Conservation (phyloP, 805 yeast genomes). For the Trichomonascus vanleenenianus region DNA sequence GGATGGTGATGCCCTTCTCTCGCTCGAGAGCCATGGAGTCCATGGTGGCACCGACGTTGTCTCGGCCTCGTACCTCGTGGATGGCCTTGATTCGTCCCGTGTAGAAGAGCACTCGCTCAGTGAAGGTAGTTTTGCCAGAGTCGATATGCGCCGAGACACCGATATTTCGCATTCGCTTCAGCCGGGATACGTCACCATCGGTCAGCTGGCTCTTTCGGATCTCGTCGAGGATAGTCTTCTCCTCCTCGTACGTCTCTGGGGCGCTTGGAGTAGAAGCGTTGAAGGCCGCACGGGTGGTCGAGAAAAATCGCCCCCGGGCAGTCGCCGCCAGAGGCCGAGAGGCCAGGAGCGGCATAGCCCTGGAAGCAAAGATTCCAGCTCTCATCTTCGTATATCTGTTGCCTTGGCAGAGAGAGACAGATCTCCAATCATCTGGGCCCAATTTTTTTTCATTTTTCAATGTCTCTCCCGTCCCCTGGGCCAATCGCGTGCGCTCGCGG, state of each 20-base stretch:
- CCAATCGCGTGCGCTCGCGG: too few species aligned
- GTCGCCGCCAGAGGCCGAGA: too few species aligned
- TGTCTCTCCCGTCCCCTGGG: too few species aligned
- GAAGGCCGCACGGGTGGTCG: neutral
- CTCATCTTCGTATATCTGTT: too few species aligned
- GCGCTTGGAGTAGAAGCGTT: neutral
- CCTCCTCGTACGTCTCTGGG: conserved; percentile 23
- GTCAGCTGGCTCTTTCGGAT: conserved; percentile 21
- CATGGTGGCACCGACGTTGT: conserved; percentile 98
- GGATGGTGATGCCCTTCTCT: conserved; percentile 97
- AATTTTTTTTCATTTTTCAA: too few species aligned
- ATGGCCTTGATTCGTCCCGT: conserved; percentile 96
- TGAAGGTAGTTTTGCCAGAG: conserved; percentile 96
- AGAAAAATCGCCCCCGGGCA: neutral
- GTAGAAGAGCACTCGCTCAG: conserved; percentile 92
- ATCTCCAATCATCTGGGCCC: too few species aligned
- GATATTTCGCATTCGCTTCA: conserved; percentile 72
- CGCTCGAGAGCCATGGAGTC: conserved; percentile 98
- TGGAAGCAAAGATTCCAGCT: too few species aligned
- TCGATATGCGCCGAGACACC: conserved; percentile 98
- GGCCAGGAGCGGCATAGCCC: too few species aligned
- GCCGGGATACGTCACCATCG: conserved; percentile 32
- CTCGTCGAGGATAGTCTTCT: conserved; percentile 21
- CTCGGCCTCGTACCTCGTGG: conserved; percentile 93
- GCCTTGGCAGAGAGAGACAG: too few species aligned